Conservation (phyloP, 2,329 filamentous ascomycete species). For the Phaeoacremonium minimum region DNA sequence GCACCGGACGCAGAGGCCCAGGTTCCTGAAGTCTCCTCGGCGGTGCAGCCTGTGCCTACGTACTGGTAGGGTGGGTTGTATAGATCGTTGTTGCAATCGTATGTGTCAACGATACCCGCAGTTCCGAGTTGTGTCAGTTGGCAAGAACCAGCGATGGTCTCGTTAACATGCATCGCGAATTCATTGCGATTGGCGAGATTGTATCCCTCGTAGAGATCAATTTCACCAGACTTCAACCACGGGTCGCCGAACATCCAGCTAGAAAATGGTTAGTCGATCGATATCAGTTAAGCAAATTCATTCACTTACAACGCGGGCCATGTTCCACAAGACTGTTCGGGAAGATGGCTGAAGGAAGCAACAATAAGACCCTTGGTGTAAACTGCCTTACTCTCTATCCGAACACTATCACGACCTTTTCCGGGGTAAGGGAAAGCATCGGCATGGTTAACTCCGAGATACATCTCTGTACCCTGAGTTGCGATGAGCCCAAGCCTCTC, state of each 20-base stretch:
- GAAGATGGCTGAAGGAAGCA: constrained; percentile 7
- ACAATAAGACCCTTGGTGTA: constrained; percentile 7
- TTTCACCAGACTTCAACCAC: constrained; percentile 7
- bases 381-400: constrained; percentile 4
- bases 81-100: background rate
- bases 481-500: constrained; percentile 25
- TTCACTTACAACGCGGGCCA: constrained; percentile 7
- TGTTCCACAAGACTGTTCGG: constrained; percentile 5
- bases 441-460: constrained; percentile 1
- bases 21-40: constrained; percentile 3
- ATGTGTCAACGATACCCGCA: background rate
- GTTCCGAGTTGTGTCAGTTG: constrained; percentile 1
- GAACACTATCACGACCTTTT: constrained; percentile 4
- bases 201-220: constrained; percentile 6
- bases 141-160: constrained; percentile 1
- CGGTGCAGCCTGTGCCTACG: constrained; percentile 1
- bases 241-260: constrained; percentile 5
- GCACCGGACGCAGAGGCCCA: constrained; percentile 3
- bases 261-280: background rate
- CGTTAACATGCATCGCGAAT: constrained; percentile 6
- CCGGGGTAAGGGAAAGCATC: constrained; percentile 1
- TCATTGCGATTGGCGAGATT: constrained; percentile 3
- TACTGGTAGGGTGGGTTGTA: background rate
- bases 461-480: constrained; percentile 12
- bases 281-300: too few relatives aligned